Conservation (phyloP, 1,139 yeast species). For the Magnusiomyces magnusii region DNA sequence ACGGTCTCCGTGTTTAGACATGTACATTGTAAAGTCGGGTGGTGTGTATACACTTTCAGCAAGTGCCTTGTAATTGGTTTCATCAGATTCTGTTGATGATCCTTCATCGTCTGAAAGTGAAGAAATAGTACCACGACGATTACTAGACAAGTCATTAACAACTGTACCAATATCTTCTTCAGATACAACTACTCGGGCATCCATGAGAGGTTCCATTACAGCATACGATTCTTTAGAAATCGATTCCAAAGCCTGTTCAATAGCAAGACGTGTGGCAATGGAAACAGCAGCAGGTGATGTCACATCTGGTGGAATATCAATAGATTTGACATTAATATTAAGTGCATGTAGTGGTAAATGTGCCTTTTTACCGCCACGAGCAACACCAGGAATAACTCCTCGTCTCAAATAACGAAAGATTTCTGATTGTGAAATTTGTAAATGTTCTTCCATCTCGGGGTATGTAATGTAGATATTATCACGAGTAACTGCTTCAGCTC, state of each 20-base stretch:
- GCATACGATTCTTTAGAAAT: slow-evolving; percentile 36
- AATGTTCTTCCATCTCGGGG: slow-evolving; percentile 27
- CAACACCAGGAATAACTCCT: slow-evolving; percentile 57
- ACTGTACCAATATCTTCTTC: slow-evolving; percentile 77
- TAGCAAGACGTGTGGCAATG: slow-evolving; percentile 40
- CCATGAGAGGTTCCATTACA: slow-evolving; percentile 83
- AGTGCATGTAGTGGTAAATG: slow-evolving; percentile 61
- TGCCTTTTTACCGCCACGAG: slow-evolving; percentile 63
- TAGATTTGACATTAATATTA: slow-evolving; percentile 43
- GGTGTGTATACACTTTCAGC: slow-evolving; percentile 34
- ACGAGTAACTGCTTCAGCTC: slow-evolving; percentile 26
- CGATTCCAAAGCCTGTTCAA: slow-evolving; percentile 36
- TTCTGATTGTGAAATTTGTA: slow-evolving; percentile 21
- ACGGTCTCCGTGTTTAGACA: slow-evolving; percentile 34
- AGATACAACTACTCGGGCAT: slow-evolving; percentile 56
- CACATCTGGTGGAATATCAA: slow-evolving; percentile 52
- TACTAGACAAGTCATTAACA: slow-evolving; percentile 69
- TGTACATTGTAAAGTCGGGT: slow-evolving; percentile 36
- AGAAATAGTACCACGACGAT: slow-evolving; percentile 59
- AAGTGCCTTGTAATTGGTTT: slow-evolving; percentile 25
- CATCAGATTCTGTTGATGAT: slow-evolving; percentile 11
- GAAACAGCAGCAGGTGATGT: slow-evolving; percentile 39
- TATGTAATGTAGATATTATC: slow-evolving; percentile 39
- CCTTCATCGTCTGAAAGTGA: slow-evolving; percentile 32
- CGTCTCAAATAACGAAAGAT: slow-evolving; percentile 30